Percentiles rank a stretch among this genome's conserved stretches.
Evolutionary conservation across 352 stramenopile genomes (phyloP).

Genomic region (Globisporangium viniferum): DNA sequence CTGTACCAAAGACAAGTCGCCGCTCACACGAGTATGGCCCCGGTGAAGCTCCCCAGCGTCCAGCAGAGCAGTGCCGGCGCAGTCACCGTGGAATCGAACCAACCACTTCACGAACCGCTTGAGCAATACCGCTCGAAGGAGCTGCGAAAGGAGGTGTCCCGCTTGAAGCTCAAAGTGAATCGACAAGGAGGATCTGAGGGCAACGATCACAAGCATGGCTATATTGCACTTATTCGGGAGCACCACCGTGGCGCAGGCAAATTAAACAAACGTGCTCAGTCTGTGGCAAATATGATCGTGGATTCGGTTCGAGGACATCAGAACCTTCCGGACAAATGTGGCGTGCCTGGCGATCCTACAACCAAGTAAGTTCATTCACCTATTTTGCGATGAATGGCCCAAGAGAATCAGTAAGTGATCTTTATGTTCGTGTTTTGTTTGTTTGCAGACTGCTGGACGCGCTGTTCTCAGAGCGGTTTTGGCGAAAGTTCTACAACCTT

Average conservation of each 20-base stretch:
- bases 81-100: neutral
- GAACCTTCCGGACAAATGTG: neutral
- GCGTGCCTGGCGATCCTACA: neutral
- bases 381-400: neutral
- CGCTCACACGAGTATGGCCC: neutral
- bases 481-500: conserved; percentile 15
- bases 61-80: neutral
- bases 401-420: neutral
- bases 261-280: neutral
- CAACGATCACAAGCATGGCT: conserved; percentile 40
- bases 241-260: neutral
- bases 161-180: conserved; percentile 31
- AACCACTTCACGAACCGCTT: conserved; percentile 26
- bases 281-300: neutral
- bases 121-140: conserved; percentile 31
- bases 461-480: conserved; percentile 23
- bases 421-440: neutral
- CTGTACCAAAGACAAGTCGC: neutral
- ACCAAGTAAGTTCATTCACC: conserved; percentile 6
- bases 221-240: conserved; percentile 33
- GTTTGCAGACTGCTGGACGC: conserved; percentile 11
- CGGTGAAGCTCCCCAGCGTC: neutral
- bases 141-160: conserved; percentile 33
- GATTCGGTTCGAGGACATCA: neutral
- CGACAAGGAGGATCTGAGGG: conserved; percentile 15